Conservation (phyloP, 2,329 filamentous ascomycete genomes). For the Talaromyces pinophilus region DNA sequence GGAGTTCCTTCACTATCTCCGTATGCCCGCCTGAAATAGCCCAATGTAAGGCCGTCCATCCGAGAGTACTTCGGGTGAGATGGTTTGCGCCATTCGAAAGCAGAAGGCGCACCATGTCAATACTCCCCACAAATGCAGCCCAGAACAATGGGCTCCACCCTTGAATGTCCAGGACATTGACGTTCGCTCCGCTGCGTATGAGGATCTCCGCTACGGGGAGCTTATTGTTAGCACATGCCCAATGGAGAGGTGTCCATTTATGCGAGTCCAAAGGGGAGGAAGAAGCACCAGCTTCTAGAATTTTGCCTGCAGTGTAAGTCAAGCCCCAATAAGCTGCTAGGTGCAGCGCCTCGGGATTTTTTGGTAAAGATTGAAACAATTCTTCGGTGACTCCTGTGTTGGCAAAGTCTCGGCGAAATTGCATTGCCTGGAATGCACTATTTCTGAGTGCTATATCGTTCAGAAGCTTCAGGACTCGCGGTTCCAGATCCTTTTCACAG, state of each 20-base stretch:
- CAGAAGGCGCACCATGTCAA: slow-evolving; percentile 16
- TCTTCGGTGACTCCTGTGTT: not conserved
- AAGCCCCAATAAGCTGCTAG: slow-evolving; percentile 1
- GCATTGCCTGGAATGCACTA: not conserved
- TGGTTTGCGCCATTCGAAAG: slow-evolving; percentile 18
- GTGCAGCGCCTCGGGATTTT: not conserved
- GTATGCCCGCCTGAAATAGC: slow-evolving; percentile 16
- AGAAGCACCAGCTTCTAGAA: not conserved
- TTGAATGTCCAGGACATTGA: not conserved
- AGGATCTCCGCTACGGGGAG: not conserved
- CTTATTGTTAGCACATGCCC: not conserved
- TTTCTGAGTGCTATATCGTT: not conserved
- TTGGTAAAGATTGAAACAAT: not conserved
- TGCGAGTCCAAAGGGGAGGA: not conserved
- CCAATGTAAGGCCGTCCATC: slow-evolving; percentile 21
- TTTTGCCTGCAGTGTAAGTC: not conserved
- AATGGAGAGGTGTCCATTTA: slow-evolving; percentile 1
- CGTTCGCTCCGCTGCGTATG: not conserved
- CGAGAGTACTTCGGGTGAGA: slow-evolving; percentile 13
- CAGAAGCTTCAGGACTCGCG: not conserved
- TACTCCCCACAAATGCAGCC: slow-evolving; percentile 5
- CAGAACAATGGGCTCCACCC: slow-evolving; percentile 2
- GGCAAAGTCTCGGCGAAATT: not conserved
- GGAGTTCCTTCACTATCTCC: slow-evolving; percentile 14
- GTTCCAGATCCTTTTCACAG: not conserved